Conservation (phyloP, 1,284 basidiomycete genomes). For the Ustilago loliicola region DNA sequence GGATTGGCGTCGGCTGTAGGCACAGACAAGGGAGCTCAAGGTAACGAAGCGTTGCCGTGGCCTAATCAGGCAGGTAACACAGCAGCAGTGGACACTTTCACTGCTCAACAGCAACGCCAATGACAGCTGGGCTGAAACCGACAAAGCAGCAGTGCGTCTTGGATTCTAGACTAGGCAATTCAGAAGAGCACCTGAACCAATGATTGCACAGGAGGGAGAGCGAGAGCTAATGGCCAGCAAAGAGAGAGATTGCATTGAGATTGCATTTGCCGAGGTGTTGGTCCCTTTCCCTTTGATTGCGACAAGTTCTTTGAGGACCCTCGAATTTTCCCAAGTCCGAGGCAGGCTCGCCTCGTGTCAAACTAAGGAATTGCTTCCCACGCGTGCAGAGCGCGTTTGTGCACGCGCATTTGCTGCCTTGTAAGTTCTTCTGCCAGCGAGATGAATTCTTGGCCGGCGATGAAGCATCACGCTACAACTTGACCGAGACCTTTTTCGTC, state of each 20-base stretch:
- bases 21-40: too few relatives aligned
- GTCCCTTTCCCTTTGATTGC: slow-evolving; percentile 14
- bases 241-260: background rate
- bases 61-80: background rate
- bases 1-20: background rate
- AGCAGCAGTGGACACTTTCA: background rate
- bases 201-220: background rate
- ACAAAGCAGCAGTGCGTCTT: background rate
- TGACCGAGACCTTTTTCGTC: background rate
- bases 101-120: background rate
- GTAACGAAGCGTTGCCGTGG: too few relatives aligned
- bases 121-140: slow-evolving; percentile 8
- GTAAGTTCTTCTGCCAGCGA: background rate
- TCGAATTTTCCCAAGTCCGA: slow-evolving; percentile 20
- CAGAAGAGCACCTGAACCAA: background rate
- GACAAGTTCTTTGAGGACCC: slow-evolving; percentile 7
- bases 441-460: background rate
- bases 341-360: slow-evolving; percentile 18
- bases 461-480: background rate
- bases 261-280: slow-evolving; percentile 14
- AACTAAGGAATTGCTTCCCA: background rate
- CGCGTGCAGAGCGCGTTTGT: background rate
- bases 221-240: background rate
- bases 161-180: background rate
- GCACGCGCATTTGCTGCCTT: background rate